Evolutionary conservation across 768 basidiomycete species (phyloP), one percentile per base, ranked within the genome.

Genomic region (Lentinus brumalis): DNA sequence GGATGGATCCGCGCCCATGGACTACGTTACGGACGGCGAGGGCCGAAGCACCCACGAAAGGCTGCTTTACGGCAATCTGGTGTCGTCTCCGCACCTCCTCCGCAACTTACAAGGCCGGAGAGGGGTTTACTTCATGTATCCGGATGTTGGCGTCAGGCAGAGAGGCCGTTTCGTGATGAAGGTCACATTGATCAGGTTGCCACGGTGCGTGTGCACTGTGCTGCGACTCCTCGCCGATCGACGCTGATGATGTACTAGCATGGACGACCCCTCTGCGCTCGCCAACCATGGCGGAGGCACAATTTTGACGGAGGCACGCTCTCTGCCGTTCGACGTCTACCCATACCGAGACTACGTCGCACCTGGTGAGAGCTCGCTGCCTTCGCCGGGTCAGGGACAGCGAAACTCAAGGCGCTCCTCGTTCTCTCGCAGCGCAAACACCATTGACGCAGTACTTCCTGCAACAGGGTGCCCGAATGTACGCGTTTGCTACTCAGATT

Each of bases 111-210:
- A 91, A 71, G 92, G 92, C 58, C 86, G 88, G 52, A 79, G 81
- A 67, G 90, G 94, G n/a, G 78, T 92, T 47, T 95, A 91, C 73
- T 95, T 97, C 68, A 75, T 94, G 56, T 97, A 96, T 69, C 88
- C 94, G 7, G 94, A 97, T 74, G 92, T 92, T 67, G 93, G 92
- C 71, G 85, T 96, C 58, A 84, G 92, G 16, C 83, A 83, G 78
- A 80, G 84, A 29, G 94, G 94, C 8, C 82, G 80, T 16, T 97
- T 88, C 76, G 84, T 86, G 69, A 79, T 96, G 56, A 84, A 86
- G 53, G 81, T 94, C 56, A 86, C 83, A 52, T 79, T 96, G 53
- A 79, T 92, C 73, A 83, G 84, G 69, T 83, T 92, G 68, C 87
- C 87, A 67, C 85, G 84, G 94, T 87, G 78, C 82, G 87, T 78